Evolutionary conservation across 1,139 yeast species (phyloP).

Genomic region (Dujonia santamariae): DNA sequence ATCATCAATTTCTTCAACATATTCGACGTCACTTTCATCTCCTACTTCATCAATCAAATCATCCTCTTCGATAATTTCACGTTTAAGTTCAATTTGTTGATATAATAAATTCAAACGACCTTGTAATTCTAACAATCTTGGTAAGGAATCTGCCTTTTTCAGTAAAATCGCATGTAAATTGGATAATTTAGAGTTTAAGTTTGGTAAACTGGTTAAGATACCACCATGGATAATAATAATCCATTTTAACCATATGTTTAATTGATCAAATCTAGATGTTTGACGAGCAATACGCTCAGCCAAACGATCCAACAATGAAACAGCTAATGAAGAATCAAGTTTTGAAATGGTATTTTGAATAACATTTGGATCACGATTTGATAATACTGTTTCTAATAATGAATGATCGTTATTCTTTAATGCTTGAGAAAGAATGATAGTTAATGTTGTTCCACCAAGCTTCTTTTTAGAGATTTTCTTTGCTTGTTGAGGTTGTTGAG

Average conservation of each 20-base stretch:
- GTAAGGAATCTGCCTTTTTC: constrained; percentile 71
- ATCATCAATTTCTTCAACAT: constrained; percentile 30
- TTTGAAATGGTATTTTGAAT: constrained; percentile 71
- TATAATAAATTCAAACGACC: constrained; percentile 73
- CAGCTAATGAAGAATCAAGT: constrained; percentile 71
- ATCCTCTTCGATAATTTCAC: constrained; percentile 40
- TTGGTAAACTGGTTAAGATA: constrained; percentile 63
- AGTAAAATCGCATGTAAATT: constrained; percentile 75
- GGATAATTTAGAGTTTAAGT: constrained; percentile 64
- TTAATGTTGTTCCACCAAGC: constrained; percentile 46
- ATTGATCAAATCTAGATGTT: constrained; percentile 61
- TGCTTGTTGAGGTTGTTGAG: constrained; percentile 11
- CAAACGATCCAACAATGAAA: constrained; percentile 70
- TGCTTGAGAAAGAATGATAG: constrained; percentile 68
- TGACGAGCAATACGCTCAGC: constrained; percentile 81
- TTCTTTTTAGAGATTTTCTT: constrained; percentile 23
- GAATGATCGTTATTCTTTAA: constrained; percentile 70
- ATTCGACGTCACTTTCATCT: constrained; percentile 18
- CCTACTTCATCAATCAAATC: constrained; percentile 16
- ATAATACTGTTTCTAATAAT: constrained; percentile 74
- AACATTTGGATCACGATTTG: constrained; percentile 68
- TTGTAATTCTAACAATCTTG: constrained; percentile 77
- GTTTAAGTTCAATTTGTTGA: constrained; percentile 67
- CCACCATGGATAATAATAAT: constrained; percentile 90
- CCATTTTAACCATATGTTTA: constrained; percentile 93